Percentiles rank a stretch among this genome's conserved stretches.
These are phyloP conservation scores for Ascoidea tarda DNA, from an alignment of 805 yeast genomes.

Conservation along the genomic window DNA sequence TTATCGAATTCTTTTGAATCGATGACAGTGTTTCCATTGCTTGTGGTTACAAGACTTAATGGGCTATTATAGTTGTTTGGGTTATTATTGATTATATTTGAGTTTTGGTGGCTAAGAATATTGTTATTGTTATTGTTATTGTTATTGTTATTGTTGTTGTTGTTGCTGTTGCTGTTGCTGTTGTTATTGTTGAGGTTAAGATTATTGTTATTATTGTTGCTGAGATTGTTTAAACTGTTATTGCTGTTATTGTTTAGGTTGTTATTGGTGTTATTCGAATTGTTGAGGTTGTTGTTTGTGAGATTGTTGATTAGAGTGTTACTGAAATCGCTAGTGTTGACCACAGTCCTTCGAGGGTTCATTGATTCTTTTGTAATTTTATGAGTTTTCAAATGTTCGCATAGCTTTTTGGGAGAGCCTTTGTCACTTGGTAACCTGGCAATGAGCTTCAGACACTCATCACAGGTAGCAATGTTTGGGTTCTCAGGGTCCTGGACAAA, in stretches of 20 bases:
- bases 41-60: slow-evolving; percentile 2
- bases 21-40: neutral
- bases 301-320: too few relatives aligned
- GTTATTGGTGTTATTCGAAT: neutral
- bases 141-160: neutral
- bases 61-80: slow-evolving; percentile 6
- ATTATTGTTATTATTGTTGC: slow-evolving; percentile 5
- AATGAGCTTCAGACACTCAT: slow-evolving; percentile 35
- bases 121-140: neutral
- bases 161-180: neutral
- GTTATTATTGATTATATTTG: neutral
- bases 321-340: neutral
- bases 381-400: slow-evolving; percentile 43
- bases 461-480: slow-evolving; percentile 38
- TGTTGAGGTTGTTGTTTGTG: neutral
- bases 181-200: slow-evolving; percentile 1
- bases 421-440: slow-evolving; percentile 35
- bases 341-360: slow-evolving; percentile 21
- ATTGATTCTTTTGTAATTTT: slow-evolving; percentile 26
- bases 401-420: slow-evolving; percentile 45
- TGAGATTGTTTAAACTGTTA: too few relatives aligned
- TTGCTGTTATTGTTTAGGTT: neutral
- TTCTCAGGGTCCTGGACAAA: slow-evolving; percentile 35
- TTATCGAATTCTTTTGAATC: slow-evolving; percentile 19
- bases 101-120: too few relatives aligned